Percentiles rank a stretch among this genome's conserved stretches.
Evolutionary conservation across 78 protist genomes (phyloP).

Genomic region (Pelomyxa schiedti): DNA sequence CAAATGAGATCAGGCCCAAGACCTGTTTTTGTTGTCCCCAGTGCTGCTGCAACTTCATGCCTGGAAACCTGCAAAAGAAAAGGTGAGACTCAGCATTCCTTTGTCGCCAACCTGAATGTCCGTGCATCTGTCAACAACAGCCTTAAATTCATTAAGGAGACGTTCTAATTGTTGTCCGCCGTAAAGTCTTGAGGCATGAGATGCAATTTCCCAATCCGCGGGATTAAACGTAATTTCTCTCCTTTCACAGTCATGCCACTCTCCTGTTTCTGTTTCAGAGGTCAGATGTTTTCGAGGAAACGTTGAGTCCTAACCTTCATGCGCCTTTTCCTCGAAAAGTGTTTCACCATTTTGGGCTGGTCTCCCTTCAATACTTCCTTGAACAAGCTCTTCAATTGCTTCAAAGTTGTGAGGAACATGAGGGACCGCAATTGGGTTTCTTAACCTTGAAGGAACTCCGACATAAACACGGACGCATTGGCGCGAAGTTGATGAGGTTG

Average conservation of each 20-base stretch:
- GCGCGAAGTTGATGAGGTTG: neutral
- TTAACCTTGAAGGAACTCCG: no score
- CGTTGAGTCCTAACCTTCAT: slow-evolving; percentile 12
- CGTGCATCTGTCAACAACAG: no score
- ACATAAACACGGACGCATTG: no score
- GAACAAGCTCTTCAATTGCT: no score
- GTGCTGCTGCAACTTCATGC: no score
- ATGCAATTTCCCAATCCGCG: slow-evolving; percentile 4
- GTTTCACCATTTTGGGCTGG: slow-evolving; percentile 56
- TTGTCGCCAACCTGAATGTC: no score
- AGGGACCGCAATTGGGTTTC: no score
- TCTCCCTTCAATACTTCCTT: slow-evolving; percentile 46
- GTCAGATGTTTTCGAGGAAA: neutral
- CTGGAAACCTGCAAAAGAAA: no score
- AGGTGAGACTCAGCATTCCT: no score
- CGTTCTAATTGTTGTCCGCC: slow-evolving; percentile 65
- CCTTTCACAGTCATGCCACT: slow-evolving; percentile 35
- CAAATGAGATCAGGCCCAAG: no score
- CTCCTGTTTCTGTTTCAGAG: slow-evolving; percentile 28
- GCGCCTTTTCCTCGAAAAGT: slow-evolving; percentile 37
- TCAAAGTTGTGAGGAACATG: no score
- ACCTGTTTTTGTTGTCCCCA: no score
- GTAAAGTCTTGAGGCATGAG: slow-evolving; percentile 19
- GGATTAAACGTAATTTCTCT: slow-evolving; percentile 6
- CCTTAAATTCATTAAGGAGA: slow-evolving; percentile 33